A percentile compares a stretch with the other conserved stretches of the same genome.
Evolutionary conservation across 345 rosid genomes (phyloP).

Genomic region (Xanthoceras sorbifolium): DNA sequence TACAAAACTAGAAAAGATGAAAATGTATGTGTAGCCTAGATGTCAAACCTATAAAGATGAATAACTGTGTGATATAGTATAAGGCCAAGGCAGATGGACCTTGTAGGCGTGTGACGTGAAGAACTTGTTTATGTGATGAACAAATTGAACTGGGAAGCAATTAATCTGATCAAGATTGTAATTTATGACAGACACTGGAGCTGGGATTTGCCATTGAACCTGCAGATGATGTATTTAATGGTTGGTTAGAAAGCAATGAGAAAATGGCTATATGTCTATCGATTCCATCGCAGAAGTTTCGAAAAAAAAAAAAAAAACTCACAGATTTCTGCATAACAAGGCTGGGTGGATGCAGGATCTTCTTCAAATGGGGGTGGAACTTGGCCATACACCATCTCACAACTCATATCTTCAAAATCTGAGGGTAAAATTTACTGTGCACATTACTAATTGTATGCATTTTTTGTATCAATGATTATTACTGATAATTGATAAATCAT

Average conservation of each 20-base stretch:
- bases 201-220: conserved; percentile 56
- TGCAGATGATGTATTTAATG: conserved; percentile 25
- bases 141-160: not conserved
- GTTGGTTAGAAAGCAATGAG: conserved; percentile 18
- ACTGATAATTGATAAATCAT: not conserved
- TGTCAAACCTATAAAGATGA: not conserved
- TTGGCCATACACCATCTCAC: conserved; percentile 94
- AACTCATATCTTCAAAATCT: conserved; percentile 98
- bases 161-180: conserved; percentile 43
- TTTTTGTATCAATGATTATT: not conserved
- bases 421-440: conserved; percentile 10
- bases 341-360: conserved; percentile 66
- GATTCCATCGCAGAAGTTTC: not conserved
- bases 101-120: not conserved
- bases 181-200: conserved; percentile 47
- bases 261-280: not conserved
- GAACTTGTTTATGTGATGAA: not conserved
- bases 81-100: not conserved
- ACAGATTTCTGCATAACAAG: conserved; percentile 64
- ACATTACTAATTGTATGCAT: not conserved
- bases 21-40: not conserved
- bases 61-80: not conserved
- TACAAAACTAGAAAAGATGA: not conserved
- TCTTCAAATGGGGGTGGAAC: conserved; percentile 77
- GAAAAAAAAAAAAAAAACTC: conserved; percentile 31